Evolutionary conservation across 164 flowering plant species (phyloP).

Genomic region (Chimonanthus salicifolius): DNA sequence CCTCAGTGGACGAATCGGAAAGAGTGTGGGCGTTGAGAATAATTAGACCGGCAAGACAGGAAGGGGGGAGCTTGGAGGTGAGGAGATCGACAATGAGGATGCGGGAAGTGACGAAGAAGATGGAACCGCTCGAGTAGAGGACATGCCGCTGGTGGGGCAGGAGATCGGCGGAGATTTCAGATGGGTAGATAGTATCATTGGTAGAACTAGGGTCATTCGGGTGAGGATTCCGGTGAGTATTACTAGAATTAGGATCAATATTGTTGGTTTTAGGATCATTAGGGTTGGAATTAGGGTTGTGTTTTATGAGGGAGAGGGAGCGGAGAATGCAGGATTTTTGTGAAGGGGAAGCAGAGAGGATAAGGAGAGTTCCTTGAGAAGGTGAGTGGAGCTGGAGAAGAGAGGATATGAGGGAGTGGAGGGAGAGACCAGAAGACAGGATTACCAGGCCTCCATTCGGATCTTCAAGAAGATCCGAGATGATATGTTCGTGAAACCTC

Average conservation of each 20-base stretch:
- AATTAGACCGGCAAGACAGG: constrained; percentile 51
- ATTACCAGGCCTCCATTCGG: constrained; percentile 63
- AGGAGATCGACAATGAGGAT: constrained; percentile 87
- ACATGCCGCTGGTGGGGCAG: constrained; percentile 50
- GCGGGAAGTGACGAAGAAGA: constrained; percentile 74
- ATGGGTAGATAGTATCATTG: constrained; percentile 7
- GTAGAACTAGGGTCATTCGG: neutral
- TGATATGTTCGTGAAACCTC: constrained; percentile 74
- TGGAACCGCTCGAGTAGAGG: constrained; percentile 63
- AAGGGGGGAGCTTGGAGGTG: constrained; percentile 47
- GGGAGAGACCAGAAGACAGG: constrained; percentile 78
- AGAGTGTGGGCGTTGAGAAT: constrained; percentile 65
- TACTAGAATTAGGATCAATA: neutral
- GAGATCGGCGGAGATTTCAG: constrained; percentile 81
- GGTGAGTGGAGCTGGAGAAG: constrained; percentile 72
- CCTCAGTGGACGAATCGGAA: constrained; percentile 80
- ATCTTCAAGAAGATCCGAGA: constrained; percentile 77
- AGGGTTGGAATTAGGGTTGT: neutral
- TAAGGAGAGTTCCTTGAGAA: constrained; percentile 62
- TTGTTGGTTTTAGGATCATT: neutral
- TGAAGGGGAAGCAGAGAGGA: constrained; percentile 63
- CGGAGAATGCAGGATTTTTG: constrained; percentile 38
- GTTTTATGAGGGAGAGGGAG: constrained; percentile 2
- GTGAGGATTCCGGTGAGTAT: constrained; percentile 4
- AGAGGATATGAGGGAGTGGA: constrained; percentile 61